Conservation (phyloP, 495 filamentous ascomycete species). For the Cercophora samala region DNA sequence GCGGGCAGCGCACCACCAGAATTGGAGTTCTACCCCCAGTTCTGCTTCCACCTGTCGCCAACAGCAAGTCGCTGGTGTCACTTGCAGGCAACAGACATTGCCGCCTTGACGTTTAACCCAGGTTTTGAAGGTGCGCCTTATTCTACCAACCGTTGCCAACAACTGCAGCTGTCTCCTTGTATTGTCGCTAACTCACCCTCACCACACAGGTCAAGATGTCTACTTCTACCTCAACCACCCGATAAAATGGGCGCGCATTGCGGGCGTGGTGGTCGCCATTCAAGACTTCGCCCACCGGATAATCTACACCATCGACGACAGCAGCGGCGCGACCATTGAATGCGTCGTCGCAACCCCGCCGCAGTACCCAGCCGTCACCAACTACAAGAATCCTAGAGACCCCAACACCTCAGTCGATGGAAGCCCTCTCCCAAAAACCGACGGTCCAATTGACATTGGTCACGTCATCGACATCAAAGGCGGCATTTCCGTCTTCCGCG, state of each 20-base stretch:
- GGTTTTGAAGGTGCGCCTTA: conserved; percentile 64
- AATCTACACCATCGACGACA: conserved; percentile 77
- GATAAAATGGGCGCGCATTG: conserved; percentile 75
- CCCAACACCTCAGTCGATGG: not conserved
- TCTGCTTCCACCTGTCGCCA: conserved; percentile 78
- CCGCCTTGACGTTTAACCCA: conserved; percentile 51
- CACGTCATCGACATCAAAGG: conserved; percentile 76
- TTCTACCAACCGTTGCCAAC: conserved; percentile 1
- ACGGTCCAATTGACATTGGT: conserved; percentile 57
- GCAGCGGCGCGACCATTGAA: conserved; percentile 75
- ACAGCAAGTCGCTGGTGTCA: conserved; percentile 84
- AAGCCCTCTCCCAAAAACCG: conserved; percentile 4
- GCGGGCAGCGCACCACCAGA: conserved; percentile 27
- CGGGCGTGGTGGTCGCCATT: conserved; percentile 74
- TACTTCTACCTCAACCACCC: conserved; percentile 87
- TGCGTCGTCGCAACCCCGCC: conserved; percentile 31
- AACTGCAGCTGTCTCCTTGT: not conserved
- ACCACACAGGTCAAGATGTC: conserved; percentile 59
- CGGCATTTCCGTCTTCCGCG: conserved; percentile 60
- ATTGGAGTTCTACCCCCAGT: conserved; percentile 65
- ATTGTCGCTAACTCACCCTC: not conserved
- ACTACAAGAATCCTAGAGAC: conserved; percentile 9
- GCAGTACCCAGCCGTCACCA: conserved; percentile 11
- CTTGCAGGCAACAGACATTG: conserved; percentile 67
- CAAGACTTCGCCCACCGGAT: conserved; percentile 59